A percentile compares a stretch with the other conserved stretches of the same genome.
Evolutionary conservation across 163 green algal species (phyloP).

Genomic region (Scenedesmus sp.): DNA sequence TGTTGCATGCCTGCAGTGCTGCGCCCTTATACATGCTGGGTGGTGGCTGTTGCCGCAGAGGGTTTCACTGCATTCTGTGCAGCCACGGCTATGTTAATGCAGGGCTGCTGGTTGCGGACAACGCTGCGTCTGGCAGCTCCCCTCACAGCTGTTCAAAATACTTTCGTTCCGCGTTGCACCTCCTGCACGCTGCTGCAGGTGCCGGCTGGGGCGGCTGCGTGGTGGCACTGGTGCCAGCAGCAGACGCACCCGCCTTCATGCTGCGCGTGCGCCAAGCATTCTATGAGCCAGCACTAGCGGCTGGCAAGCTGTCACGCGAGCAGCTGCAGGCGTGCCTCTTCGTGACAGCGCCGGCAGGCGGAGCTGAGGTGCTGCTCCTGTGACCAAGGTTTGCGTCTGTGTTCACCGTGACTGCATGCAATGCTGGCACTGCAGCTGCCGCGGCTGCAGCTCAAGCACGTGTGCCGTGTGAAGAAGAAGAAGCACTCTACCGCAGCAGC

Average conservation of each 20-base stretch:
- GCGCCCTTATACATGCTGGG: too few relatives aligned
- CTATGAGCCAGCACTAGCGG: conserved; percentile 55
- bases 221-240: conserved; percentile 87
- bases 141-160: not conserved
- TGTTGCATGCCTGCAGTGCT: too few relatives aligned
- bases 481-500: too few relatives aligned
- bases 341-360: conserved; percentile 81
- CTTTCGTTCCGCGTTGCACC: not conserved
- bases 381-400: conserved; percentile 54
- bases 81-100: too few relatives aligned
- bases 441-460: conserved; percentile 20
- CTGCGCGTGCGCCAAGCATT: conserved; percentile 69
- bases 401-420: too few relatives aligned
- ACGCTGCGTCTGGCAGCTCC: too few relatives aligned
- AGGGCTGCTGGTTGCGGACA: not conserved
- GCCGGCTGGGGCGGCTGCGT: conserved; percentile 90
- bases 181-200: conserved; percentile 61
- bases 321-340: conserved; percentile 71
- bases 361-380: conserved; percentile 75
- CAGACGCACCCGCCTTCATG: conserved; percentile 82
- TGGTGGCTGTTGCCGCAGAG: too few relatives aligned
- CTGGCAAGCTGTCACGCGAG: conserved; percentile 14
- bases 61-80: too few relatives aligned
- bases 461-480: too few relatives aligned
- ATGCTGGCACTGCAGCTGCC: conserved; percentile 3